Conservation (phyloP, 148 eudicot species). For the Rhododendron williamsianum region DNA sequence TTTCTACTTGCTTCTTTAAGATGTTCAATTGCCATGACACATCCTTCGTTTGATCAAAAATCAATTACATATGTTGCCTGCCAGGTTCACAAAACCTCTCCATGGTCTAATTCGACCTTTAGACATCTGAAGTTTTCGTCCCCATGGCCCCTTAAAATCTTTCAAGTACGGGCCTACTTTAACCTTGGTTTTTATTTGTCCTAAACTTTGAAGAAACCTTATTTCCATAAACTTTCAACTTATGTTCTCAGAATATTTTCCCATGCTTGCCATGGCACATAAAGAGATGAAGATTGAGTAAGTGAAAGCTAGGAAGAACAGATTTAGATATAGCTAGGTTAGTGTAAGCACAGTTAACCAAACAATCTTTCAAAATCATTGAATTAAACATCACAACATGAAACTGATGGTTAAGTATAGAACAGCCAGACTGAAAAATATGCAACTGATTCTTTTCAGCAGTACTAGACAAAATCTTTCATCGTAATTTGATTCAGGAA, state of each 20-base stretch:
- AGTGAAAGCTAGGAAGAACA: not conserved
- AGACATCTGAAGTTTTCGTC: not conserved
- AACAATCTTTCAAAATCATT: not conserved
- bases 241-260: not conserved
- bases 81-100: not conserved
- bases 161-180: not conserved
- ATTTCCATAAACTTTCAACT: not conserved
- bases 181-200: not conserved
- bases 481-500: not conserved
- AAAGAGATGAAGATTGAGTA: not conserved
- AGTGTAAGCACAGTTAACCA: not conserved
- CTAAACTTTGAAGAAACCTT: not conserved
- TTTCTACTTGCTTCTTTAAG: not conserved
- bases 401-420: not conserved
- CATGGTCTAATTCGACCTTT: not conserved
- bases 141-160: not conserved
- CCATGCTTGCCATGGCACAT: not conserved
- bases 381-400: not conserved
- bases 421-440: not conserved
- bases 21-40: not conserved
- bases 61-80: not conserved
- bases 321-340: not conserved
- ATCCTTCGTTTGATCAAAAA: not conserved
- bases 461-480: not conserved
- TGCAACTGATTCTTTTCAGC: not conserved